Base-by-base conservation (phyloP, 225 moss, liverwort and hornwort species). In the Sphagnum contortum region DNA sequence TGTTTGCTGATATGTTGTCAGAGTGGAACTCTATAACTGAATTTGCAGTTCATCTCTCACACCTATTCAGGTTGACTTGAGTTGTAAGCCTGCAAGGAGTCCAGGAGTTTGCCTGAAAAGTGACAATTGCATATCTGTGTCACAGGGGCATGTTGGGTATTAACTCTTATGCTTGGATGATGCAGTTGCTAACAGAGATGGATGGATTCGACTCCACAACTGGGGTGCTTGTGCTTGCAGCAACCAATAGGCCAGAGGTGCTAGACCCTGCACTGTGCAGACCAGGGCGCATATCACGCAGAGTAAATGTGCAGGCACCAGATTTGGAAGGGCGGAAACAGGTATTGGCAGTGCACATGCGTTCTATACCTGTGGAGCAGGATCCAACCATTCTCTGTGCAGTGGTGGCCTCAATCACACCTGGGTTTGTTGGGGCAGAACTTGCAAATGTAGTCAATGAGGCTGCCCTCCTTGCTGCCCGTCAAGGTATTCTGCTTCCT, bases 371-470 rank as follows among this genome's bases (percentile, higher is more conserved):
- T 9, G 89, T 94, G 59, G 83, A 76, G 57, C 87, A 88, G 50
- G 81, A 91, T 65, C 74, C 87, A 53, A 55, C 61, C n/a, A 49
- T 75, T 12, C 80, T 91, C 5, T 81, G 81, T 70, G 77, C 72
- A 13, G 65, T 79, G 5, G 84, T 91, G 60, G 88, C 94, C n/a
- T 79, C 85, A 65, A 75, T 91, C 75, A 89, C 94, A 6, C 72
- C 77, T 4, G 91, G 88, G 47, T 91, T 91, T 55, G 91, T 94
- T 5, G 91, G 94, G 66, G 91, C 94, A 10, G 94, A 94, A 69
- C 89, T 94, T 53, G 91, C 94, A 69, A 94, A 94, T 68, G 84
- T 89, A 46, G 94, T 94, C 64, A 94, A 91, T 65, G 91, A 94
- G 82, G 91, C 91, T 57, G 91, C 94, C 12, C 80, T 89, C 64